phyloP scores from a whole-genome alignment of 2,329 filamentous ascomycete genomes.

The Mycocentrospora acerina region DNA sequence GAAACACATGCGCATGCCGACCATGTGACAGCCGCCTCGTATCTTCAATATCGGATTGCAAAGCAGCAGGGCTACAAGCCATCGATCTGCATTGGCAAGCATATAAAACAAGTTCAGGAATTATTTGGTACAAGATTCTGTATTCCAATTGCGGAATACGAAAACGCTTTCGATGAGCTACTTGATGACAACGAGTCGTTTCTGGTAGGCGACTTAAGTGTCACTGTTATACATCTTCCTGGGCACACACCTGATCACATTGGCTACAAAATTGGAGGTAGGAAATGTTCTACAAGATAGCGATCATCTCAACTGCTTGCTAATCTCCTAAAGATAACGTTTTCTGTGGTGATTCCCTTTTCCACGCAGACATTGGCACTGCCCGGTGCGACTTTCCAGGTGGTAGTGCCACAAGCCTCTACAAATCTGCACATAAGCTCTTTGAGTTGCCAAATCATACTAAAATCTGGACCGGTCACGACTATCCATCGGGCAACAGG shows the following conservation, averaged over 20 bases:
- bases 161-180: conserved; percentile 54
- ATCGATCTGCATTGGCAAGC: conserved; percentile 57
- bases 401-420: conserved; percentile 32
- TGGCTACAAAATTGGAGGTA: conserved; percentile 59
- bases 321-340: conserved; percentile 32
- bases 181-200: conserved; percentile 59
- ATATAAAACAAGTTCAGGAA: conserved; percentile 55
- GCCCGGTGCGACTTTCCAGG: conserved; percentile 41
- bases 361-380: conserved; percentile 37
- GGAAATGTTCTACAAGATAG: too few relatives aligned
- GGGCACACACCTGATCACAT: conserved; percentile 64
- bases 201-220: conserved; percentile 50
- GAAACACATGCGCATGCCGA: conserved; percentile 66
- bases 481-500: conserved; percentile 30
- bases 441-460: conserved; percentile 28
- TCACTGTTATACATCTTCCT: conserved; percentile 56
- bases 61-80: conserved; percentile 45
- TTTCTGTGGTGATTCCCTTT: conserved; percentile 40
- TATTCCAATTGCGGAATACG: conserved; percentile 47
- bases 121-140: conserved; percentile 54
- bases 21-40: conserved; percentile 61
- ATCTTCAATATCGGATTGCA: conserved; percentile 50
- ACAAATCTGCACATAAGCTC: conserved; percentile 27
- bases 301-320: too few relatives aligned
- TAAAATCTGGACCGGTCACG: conserved; percentile 41